Conservation (phyloP, 441 rosid species). For the Corymbia citriodora region DNA sequence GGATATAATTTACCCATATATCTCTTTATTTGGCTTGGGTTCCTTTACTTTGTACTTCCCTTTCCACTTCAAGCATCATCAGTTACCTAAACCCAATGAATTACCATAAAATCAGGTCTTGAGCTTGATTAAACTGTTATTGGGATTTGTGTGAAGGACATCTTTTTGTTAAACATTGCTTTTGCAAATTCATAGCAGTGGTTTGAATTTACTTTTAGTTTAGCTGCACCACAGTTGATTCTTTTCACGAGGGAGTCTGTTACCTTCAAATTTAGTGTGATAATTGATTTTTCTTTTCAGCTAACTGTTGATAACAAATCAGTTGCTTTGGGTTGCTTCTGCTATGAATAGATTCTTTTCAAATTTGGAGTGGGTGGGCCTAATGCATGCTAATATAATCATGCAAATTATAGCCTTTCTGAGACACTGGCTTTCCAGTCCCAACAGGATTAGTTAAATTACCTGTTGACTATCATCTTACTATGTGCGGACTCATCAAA, state of each 20-base stretch:
- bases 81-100: not conserved
- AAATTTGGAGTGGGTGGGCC: not conserved
- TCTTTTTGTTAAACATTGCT: not conserved
- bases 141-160: not conserved
- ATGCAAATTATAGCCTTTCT: not conserved
- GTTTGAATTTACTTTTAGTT: not conserved
- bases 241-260: not conserved
- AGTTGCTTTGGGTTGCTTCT: not conserved
- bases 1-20: not conserved
- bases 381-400: not conserved
- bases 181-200: not conserved
- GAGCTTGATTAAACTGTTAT: not conserved
- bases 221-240: not conserved
- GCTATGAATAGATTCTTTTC: not conserved
- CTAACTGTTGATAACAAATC: not conserved
- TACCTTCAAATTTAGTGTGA: not conserved
- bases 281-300: not conserved
- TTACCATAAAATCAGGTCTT: not conserved
- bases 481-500: not conserved
- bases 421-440: not conserved
- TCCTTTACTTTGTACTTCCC: not conserved
- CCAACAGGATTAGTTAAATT: not conserved
- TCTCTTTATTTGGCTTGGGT: not conserved
- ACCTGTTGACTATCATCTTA: not conserved
- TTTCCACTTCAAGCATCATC: not conserved